These are phyloP conservation scores for Combretum micranthum DNA, from an alignment of 345 rosid species.

Conservation along the genomic window DNA sequence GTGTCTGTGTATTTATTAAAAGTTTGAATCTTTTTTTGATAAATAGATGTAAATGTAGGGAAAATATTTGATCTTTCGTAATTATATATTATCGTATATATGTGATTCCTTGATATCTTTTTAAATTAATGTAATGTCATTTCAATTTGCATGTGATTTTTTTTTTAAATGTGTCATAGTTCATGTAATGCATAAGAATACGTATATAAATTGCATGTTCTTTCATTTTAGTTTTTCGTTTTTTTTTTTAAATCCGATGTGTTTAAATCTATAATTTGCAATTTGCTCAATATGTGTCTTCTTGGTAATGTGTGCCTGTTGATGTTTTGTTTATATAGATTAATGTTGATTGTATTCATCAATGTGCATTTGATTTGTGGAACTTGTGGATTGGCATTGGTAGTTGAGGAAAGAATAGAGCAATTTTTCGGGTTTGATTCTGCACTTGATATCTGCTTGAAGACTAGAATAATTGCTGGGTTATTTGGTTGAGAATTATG, in stretches of 20 bases:
- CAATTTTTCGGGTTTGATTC: constrained; percentile 19
- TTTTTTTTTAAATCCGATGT: neutral
- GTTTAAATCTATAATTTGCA: neutral
- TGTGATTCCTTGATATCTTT: too few species aligned
- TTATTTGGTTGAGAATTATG: constrained; percentile 62
- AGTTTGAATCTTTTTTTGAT: too few species aligned
- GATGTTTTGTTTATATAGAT: constrained; percentile 10
- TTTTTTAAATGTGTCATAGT: too few species aligned
- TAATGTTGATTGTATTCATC: constrained; percentile 49
- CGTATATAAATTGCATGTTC: too few species aligned
- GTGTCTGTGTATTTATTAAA: too few species aligned
- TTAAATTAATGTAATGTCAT: too few species aligned
- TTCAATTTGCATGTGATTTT: too few species aligned
- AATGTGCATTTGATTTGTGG: constrained; percentile 51
- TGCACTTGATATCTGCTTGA: constrained; percentile 21
- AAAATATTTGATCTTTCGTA: too few species aligned
- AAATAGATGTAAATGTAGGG: too few species aligned
- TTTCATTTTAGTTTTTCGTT: too few species aligned
- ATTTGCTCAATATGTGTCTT: neutral
- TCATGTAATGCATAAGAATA: too few species aligned
- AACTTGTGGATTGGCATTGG: constrained; percentile 34
- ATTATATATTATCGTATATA: too few species aligned
- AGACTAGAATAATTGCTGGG: constrained; percentile 47
- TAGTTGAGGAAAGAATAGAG: constrained; percentile 35
- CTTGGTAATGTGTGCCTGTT: neutral